These are phyloP conservation scores for Fusarium fujikuroi DNA, from an alignment of 2,329 filamentous ascomycete species.

Conservation along the genomic window DNA sequence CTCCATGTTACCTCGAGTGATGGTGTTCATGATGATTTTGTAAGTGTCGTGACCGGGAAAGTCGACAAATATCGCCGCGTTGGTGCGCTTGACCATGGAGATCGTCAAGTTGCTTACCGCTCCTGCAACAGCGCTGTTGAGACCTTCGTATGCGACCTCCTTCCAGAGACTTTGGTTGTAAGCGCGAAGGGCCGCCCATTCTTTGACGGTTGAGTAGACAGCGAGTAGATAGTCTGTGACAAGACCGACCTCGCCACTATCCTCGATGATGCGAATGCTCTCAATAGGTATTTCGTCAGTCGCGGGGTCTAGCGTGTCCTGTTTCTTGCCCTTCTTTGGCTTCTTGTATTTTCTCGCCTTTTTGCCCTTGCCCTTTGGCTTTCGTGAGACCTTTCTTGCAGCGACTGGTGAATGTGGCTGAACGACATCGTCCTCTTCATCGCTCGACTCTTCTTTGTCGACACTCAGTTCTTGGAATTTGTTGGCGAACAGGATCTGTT, in stretches of 20 bases:
- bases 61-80: constrained; percentile 54
- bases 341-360: constrained; percentile 29
- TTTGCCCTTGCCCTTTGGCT: constrained; percentile 4
- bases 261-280: constrained; percentile 56
- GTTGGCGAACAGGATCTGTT: constrained; percentile 16
- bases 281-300: constrained; percentile 56
- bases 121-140: constrained; percentile 60
- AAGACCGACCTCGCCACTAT: constrained; percentile 45
- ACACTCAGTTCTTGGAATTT: constrained; percentile 29
- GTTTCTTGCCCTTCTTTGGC: constrained; percentile 27
- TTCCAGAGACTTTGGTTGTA: constrained; percentile 55
- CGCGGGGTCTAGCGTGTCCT: constrained; percentile 28
- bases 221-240: constrained; percentile 58
- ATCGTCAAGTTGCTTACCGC: constrained; percentile 55
- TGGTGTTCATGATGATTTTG: constrained; percentile 54
- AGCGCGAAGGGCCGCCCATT: constrained; percentile 54
- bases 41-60: constrained; percentile 59
- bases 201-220: constrained; percentile 50
- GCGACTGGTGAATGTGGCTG: neutral
- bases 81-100: constrained; percentile 53
- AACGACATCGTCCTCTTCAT: constrained; percentile 6
- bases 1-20: constrained; percentile 52
- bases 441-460: neutral
- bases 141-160: constrained; percentile 55
- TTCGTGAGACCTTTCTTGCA: neutral